Conservation (phyloP, 192 early-diverging fungal genomes). For the Coemansia reversa region DNA sequence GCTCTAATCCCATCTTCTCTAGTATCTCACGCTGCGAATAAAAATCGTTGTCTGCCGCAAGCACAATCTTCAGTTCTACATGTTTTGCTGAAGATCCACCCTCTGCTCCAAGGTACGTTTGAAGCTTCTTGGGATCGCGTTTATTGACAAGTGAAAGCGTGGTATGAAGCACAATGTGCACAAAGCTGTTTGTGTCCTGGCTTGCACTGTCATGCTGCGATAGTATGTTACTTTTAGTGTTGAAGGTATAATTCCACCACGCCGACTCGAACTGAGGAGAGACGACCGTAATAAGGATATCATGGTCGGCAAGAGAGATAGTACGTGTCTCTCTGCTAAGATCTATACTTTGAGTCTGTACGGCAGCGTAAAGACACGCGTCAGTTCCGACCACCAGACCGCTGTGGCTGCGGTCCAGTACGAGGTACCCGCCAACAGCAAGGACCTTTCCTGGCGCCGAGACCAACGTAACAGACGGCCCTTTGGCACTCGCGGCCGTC, state of each 20-base stretch:
- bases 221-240: conserved; percentile 17
- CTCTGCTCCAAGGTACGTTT: neutral
- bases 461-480: conserved; percentile 50
- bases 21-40: conserved; percentile 91
- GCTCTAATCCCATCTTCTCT: conserved; percentile 42
- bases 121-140: conserved; percentile 9
- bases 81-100: neutral
- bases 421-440: conserved; percentile 89
- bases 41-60: conserved; percentile 96
- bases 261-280: conserved; percentile 90
- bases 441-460: conserved; percentile 98
- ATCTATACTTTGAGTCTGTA: conserved; percentile 38
- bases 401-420: conserved; percentile 74
- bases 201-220: conserved; percentile 35
- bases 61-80: conserved; percentile 65
- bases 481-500: neutral
- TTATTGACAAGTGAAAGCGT: conserved; percentile 31
- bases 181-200: conserved; percentile 31
- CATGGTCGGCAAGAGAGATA: neutral
- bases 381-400: conserved; percentile 85
- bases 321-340: neutral
- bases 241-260: conserved; percentile 68
- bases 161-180: conserved; percentile 46
- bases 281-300: conserved; percentile 55
- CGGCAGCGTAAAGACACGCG: conserved; percentile 79